phyloP scores from a whole-genome alignment of 331 rosid species.

The Saraca asoca region DNA sequence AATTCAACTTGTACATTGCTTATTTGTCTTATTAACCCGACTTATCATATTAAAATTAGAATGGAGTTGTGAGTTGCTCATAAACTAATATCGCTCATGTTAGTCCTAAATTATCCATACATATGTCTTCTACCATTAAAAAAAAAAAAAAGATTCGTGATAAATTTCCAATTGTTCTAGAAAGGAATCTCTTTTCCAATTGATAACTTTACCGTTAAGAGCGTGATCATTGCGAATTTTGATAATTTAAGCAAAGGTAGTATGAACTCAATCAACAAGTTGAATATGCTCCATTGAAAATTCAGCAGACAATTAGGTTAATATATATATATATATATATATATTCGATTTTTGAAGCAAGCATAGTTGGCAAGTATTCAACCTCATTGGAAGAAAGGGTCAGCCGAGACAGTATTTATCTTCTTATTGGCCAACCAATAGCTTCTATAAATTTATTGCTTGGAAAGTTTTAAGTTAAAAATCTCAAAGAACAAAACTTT shows the following conservation, averaged over 20 bases:
- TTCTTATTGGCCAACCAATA: background rate
- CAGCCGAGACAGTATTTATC: background rate
- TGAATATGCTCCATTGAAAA: constrained; percentile 29
- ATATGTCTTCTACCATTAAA: too few species aligned
- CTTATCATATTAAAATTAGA: too few species aligned
- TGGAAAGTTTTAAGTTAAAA: too few species aligned
- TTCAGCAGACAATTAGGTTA: constrained; percentile 1
- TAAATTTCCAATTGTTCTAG: too few species aligned
- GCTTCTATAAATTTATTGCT: background rate
- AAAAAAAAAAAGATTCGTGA: too few species aligned
- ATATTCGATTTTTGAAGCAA: background rate
- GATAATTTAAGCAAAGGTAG: constrained; percentile 11
- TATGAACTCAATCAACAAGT: constrained; percentile 29
- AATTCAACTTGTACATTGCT: too few species aligned
- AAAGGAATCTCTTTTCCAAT: too few species aligned
- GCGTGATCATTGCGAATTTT: constrained; percentile 18
- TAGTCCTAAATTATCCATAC: too few species aligned
- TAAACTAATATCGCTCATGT: too few species aligned
- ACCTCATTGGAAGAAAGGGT: constrained; percentile 2
- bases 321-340: background rate
- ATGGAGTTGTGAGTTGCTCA: too few species aligned
- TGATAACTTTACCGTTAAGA: background rate
- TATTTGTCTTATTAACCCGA: too few species aligned
- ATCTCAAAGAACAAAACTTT: constrained; percentile 4
- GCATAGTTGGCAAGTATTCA: background rate